Base-by-base conservation (phyloP, 2,329 filamentous ascomycete species). In the Dothistroma septosporum region DNA sequence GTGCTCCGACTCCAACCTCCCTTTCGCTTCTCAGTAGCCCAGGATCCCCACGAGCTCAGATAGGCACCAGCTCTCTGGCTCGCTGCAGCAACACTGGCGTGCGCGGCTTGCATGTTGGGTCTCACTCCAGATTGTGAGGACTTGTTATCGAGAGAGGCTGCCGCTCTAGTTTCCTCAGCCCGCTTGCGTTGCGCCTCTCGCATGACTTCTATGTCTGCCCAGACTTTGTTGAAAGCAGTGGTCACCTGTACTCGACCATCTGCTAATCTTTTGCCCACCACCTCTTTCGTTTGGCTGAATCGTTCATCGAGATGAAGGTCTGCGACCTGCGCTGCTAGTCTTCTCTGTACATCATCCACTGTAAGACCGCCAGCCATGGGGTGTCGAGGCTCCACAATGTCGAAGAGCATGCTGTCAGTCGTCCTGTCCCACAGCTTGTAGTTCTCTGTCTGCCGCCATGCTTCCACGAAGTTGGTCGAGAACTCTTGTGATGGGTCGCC, bases 231-330 rank as follows among this genome's bases (percentile, higher is more conserved):
- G 75, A 97, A 91, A 41, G 94, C 88, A 4, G 86, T 88, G 21
- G 88, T 92, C 0, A 96, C 90, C 77, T 93, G 95, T 70, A 94
- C 91, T 58, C 89, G 87, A 0, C 94, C 92, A 0, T 89, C 91
- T 4, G 90, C 89, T n/a, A 97, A 75, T 69, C 96, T 92, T 62
- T 92, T 87, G n/a, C 91, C 91, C 2, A 97, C 81, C 0, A 88
- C 89, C 74, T 97, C 94, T 58, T 87, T 85, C 9, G 92, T 90
- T 62, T 90, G 87, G 0, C 90, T 88, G 61, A 97, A 86, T 9
- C 90, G 86, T 73, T 97, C 94, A 73, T 99, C 94, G 1, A 97
- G 83, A 73, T 97, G 92, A 53, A 97, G 83, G 63, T 97, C 93
- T 66, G 93, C 89, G 54, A 99, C 90, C 76, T 97, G 94, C 74